phyloP scores from a whole-genome alignment of 2,329 filamentous ascomycete species.

The Aspergillus pseudonomiae region DNA sequence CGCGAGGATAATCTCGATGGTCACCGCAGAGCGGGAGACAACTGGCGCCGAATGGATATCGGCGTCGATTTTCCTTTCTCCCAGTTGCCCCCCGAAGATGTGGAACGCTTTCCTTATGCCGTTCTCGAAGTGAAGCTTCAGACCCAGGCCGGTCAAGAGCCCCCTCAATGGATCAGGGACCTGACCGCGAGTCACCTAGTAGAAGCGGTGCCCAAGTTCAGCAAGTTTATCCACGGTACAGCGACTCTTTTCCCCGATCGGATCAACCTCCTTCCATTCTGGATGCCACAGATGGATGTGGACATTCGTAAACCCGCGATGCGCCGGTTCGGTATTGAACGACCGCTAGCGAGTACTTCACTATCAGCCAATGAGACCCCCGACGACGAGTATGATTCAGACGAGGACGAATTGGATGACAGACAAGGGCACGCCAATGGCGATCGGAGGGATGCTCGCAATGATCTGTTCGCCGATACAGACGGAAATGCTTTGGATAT shows the following conservation, averaged over 20 bases:
- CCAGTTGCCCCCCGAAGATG: slow-evolving; percentile 80
- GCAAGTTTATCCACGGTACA: slow-evolving; percentile 96
- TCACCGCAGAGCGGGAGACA: slow-evolving; percentile 72
- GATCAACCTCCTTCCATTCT: slow-evolving; percentile 91
- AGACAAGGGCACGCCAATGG: slow-evolving; percentile 36
- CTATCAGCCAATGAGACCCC: slow-evolving; percentile 77
- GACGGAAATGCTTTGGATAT: slow-evolving; percentile 64
- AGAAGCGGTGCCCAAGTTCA: slow-evolving; percentile 98
- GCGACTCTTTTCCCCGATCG: slow-evolving; percentile 82
- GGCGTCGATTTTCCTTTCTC: slow-evolving; percentile 94
- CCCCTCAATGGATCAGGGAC: slow-evolving; percentile 94
- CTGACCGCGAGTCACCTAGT: slow-evolving; percentile 91
- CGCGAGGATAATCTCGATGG: slow-evolving; percentile 95
- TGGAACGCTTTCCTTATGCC: slow-evolving; percentile 92
- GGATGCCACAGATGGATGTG: slow-evolving; percentile 97
- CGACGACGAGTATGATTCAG: slow-evolving; percentile 67
- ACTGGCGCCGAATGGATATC: slow-evolving; percentile 97
- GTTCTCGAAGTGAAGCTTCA: slow-evolving; percentile 97
- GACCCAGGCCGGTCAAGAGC: slow-evolving; percentile 91
- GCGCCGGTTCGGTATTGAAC: slow-evolving; percentile 87
- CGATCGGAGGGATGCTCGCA: slow-evolving; percentile 27
- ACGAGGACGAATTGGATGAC: slow-evolving; percentile 59
- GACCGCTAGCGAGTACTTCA: slow-evolving; percentile 73
- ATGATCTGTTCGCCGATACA: slow-evolving; percentile 51
- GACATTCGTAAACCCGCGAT: slow-evolving; percentile 93